Conservation (phyloP, 2,329 filamentous ascomycete genomes). For the Penicillium sp. region DNA sequence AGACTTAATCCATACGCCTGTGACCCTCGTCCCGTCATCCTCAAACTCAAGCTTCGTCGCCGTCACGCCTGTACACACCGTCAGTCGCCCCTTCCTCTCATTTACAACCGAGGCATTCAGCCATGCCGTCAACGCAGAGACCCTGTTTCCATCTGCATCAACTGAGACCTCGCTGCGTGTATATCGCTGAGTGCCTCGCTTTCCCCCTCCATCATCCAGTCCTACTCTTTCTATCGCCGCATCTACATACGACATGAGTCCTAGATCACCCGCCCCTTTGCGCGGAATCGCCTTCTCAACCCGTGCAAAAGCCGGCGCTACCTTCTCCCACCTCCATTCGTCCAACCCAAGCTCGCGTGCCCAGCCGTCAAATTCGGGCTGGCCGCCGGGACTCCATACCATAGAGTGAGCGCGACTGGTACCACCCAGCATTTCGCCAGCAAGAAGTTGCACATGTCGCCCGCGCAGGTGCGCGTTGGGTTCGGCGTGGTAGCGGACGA, state of each 20-base stretch:
- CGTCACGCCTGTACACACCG: background rate
- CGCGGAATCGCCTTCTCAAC: background rate
- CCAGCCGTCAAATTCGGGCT: slow-evolving; percentile 1
- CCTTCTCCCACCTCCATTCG: slow-evolving; percentile 1
- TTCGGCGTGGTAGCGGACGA: background rate
- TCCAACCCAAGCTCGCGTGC: background rate
- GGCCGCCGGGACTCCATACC: slow-evolving; percentile 1
- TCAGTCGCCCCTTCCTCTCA: background rate
- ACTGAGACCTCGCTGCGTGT: background rate
- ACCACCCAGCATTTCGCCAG: slow-evolving; percentile 1
- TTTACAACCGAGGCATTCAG: background rate
- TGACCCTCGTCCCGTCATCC: background rate
- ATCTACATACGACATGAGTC: background rate
- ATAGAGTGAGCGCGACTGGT: slow-evolving; percentile 1
- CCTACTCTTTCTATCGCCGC: background rate
- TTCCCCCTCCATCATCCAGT: background rate
- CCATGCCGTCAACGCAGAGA: slow-evolving; percentile 1
- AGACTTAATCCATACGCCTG: background rate
- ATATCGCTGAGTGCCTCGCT: slow-evolving; percentile 3
- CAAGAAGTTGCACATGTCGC: slow-evolving; percentile 1
- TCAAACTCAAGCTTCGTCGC: background rate
- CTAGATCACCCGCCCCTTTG: background rate
- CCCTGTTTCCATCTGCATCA: background rate
- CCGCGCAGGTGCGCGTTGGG: background rate
- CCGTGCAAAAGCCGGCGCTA: background rate